A percentile compares a stretch with the other conserved stretches of the same genome.
These are phyloP conservation scores for Cyberlindnera galapagoensis DNA, from an alignment of 805 yeast genomes.

Conservation along the genomic window DNA sequence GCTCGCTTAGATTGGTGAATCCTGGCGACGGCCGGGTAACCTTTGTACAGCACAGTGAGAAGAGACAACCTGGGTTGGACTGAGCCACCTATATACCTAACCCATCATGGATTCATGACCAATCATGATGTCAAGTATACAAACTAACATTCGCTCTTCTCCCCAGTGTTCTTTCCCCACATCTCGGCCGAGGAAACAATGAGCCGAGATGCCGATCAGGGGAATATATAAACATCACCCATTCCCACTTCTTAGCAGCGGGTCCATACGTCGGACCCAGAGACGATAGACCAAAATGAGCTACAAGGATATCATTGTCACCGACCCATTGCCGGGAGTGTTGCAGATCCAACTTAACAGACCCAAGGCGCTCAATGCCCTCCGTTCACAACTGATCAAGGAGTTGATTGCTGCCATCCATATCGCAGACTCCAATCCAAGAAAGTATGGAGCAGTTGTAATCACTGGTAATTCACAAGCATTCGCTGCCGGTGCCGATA, in stretches of 20 bases:
- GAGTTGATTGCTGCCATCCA: conserved; percentile 19
- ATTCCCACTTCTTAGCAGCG: no score
- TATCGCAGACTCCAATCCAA: conserved; percentile 19
- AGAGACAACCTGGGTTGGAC: no score
- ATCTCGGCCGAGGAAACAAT: no score
- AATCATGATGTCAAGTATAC: no score
- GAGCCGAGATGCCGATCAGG: no score
- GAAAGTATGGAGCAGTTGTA: conserved; percentile 40
- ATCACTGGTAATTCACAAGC: conserved; percentile 40
- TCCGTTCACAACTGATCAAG: conserved; percentile 12
- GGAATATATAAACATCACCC: background rate
- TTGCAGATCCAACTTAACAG: conserved; percentile 22
- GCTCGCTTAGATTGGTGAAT: no score
- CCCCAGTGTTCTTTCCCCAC: no score
- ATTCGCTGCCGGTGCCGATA: conserved; percentile 51
- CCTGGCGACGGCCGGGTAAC: no score
- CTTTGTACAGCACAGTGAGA: no score
- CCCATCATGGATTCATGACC: no score
- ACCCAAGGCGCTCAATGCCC: conserved; percentile 24
- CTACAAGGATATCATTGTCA: conserved; percentile 16
- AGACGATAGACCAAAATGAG: conserved; percentile 8
- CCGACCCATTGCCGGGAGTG: conserved; percentile 21
- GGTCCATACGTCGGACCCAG: background rate
- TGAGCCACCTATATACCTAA: no score
- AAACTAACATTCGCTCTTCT: no score